Base-by-base conservation (phyloP, 139 green algal genomes). In the Penium margaritaceum region DNA sequence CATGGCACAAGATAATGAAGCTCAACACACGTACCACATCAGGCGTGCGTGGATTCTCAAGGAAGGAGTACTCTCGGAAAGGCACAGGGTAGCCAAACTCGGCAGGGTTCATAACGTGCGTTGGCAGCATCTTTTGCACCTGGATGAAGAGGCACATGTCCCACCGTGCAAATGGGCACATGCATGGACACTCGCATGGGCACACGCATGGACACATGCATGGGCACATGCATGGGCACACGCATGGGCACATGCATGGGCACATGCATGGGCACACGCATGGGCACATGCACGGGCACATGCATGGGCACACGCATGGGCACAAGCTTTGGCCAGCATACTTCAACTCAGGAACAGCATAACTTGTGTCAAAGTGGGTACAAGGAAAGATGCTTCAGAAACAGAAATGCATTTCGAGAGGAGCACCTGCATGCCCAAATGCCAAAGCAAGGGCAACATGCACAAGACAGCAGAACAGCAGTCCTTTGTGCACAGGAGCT, bases 61-160 rank as follows among this genome's bases (percentile, higher is more conserved):
- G 72, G 61, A 95, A 91, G 30, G 83, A 88, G 77, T 87, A 84
- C 81, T 93, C 89, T 33, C 86, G 68, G 76, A 89, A 88, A 12
- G 51, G 65, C 12, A 75, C 37, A 2, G 36, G 19, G 27, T 7
- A 14, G 0, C 74, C 65, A 54, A 76, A 77, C n/a, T 70, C 60
- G 24, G 68, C 66, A n/a, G n/a, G n/a, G 17, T 30, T 44, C 17
- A 41, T 39, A 12, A 77, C 12, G 14, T 51, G 17, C 17, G 24
- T 24, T 0, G 69, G n/a, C 21, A 72, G 60, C 71, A 78, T 78
- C n/a, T 70, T 71, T 21, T 62, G 15, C 12, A 75, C 37, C 68
- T 75, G 53, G 15, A 27, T 60, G n/a, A 60, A 1, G 51, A 60
- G n/a, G 51, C 5, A 60, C n/a, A n/a, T n/a, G n/a, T n/a, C n/a